A percentile compares a stretch with the other conserved stretches of the same genome.
These are phyloP conservation scores for Tricholoma matsutake DNA, from an alignment of 768 basidiomycete genomes.

Conservation along the genomic window DNA sequence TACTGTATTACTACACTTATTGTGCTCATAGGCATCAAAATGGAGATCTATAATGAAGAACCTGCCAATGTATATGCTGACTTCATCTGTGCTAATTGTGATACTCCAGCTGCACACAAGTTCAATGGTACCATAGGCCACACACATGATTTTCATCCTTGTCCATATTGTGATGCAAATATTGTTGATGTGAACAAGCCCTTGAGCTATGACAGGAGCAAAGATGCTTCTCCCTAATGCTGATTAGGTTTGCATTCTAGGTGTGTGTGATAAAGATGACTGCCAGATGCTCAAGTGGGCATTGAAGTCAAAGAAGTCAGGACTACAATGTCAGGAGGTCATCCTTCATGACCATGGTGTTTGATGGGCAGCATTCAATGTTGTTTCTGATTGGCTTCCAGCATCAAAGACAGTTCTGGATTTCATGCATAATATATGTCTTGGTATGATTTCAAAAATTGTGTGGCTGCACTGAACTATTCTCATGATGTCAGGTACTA, in stretches of 20 bases:
- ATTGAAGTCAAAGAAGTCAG: slow-evolving; percentile 11
- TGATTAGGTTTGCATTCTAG: slow-evolving; percentile 5
- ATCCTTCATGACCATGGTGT: slow-evolving; percentile 22
- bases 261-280: slow-evolving; percentile 9
- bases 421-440: slow-evolving; percentile 31
- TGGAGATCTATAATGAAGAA: slow-evolving; percentile 20
- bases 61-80: slow-evolving; percentile 20
- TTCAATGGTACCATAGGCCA: slow-evolving; percentile 25
- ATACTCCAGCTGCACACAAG: slow-evolving; percentile 25
- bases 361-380: slow-evolving; percentile 21
- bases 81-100: slow-evolving; percentile 23
- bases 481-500: no score
- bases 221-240: not conserved
- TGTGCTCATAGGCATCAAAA: slow-evolving; percentile 18
- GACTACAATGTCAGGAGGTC: not conserved
- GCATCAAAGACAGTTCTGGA: slow-evolving; percentile 20
- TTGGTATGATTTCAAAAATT: no score
- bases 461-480: no score
- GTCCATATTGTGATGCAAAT: slow-evolving; percentile 19
- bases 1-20: not conserved
- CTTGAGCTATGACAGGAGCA: slow-evolving; percentile 7
- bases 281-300: slow-evolving; percentile 11
- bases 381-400: slow-evolving; percentile 27
- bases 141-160: slow-evolving; percentile 23
- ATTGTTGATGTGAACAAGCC: slow-evolving; percentile 18